Percentiles rank a stretch among this genome's conserved stretches.
Conservation (phyloP, 176 grass and related monocot species). For the Luzula sylvatica region DNA sequence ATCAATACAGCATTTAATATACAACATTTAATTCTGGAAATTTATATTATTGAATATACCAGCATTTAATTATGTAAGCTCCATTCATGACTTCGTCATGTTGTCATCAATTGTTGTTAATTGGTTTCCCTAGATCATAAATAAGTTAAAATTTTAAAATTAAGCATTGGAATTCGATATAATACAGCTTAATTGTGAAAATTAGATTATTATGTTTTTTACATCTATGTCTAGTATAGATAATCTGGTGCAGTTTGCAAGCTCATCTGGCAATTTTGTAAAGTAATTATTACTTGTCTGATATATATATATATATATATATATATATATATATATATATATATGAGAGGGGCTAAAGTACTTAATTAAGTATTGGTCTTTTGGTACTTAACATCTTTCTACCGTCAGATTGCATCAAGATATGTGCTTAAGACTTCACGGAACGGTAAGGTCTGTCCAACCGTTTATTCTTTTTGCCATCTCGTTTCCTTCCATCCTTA, state of each 20-base stretch:
- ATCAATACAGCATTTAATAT: background rate
- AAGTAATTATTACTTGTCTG: slow-evolving; percentile 71
- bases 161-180: no score
- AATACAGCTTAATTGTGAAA: slow-evolving; percentile 6
- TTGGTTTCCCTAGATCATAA: slow-evolving; percentile 57
- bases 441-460: no score
- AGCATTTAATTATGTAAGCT: slow-evolving; percentile 70
- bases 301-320: background rate
- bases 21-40: background rate
- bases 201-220: slow-evolving; percentile 3
- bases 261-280: slow-evolving; percentile 46
- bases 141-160: background rate
- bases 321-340: no score
- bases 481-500: no score
- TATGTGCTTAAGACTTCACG: no score
- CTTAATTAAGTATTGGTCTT: no score
- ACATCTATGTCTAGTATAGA: slow-evolving; percentile 82
- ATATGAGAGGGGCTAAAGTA: no score
- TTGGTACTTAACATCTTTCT: no score
- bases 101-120: slow-evolving; percentile 50
- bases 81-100: slow-evolving; percentile 65
- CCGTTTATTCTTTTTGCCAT: no score
- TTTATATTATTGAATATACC: slow-evolving; percentile 36
- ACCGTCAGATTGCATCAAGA: no score
- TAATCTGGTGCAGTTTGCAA: slow-evolving; percentile 61